phyloP scores from a whole-genome alignment of 1,139 yeast species.

The Tardiomyces digboiensis region DNA sequence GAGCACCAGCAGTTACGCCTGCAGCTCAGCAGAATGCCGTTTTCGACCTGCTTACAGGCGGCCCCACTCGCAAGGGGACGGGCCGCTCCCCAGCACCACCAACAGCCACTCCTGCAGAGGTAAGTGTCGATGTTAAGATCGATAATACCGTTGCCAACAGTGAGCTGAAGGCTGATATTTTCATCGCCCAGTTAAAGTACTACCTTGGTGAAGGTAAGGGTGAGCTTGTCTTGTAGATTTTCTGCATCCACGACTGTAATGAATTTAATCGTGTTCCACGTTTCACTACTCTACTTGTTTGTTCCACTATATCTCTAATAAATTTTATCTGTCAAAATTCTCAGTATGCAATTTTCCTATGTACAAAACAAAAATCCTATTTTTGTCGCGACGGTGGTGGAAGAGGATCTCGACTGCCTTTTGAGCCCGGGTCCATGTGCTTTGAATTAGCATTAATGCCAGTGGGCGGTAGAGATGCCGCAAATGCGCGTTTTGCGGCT shows the following conservation, averaged over 20 bases:
- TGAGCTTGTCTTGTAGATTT: constrained; percentile 6
- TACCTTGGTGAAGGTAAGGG: constrained; percentile 21
- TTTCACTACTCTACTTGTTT: no score
- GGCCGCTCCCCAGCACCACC: constrained; percentile 18
- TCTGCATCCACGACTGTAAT: background rate
- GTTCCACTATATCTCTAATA: no score
- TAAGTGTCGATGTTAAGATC: constrained; percentile 38
- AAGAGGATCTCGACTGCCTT: no score
- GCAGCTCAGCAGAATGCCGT: constrained; percentile 15
- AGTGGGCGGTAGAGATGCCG: background rate
- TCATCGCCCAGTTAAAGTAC: constrained; percentile 21
- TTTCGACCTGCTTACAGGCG: constrained; percentile 27
- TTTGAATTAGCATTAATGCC: no score
- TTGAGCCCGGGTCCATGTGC: no score
- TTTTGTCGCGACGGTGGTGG: no score
- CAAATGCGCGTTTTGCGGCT: constrained; percentile 1
- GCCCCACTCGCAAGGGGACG: constrained; percentile 31
- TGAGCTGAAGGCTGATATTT: constrained; percentile 35
- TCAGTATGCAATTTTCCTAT: no score
- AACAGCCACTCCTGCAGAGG: constrained; percentile 16
- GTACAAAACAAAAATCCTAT: no score
- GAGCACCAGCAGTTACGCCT: constrained; percentile 15
- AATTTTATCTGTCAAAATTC: no score
- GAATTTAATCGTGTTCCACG: no score
- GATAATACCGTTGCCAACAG: constrained; percentile 36